Conservation (phyloP, 768 basidiomycete species). For the Psilocybe cubensis region DNA sequence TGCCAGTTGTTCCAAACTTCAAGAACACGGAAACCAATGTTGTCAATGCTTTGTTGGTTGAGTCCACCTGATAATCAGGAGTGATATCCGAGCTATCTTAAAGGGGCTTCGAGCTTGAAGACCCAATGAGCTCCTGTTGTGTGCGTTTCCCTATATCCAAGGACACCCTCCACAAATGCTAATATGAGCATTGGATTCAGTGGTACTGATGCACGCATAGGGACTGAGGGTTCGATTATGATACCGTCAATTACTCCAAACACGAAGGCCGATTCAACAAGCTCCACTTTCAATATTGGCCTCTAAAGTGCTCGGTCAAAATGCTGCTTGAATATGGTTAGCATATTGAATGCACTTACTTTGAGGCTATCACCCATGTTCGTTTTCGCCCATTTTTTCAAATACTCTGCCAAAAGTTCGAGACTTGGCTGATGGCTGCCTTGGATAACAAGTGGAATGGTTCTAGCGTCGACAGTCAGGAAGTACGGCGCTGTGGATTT, state of each 20-base stretch:
- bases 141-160: slow-evolving; percentile 39
- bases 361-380: slow-evolving; percentile 32
- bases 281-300: slow-evolving; percentile 32
- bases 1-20: no score
- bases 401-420: slow-evolving; percentile 35
- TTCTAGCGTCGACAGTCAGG: slow-evolving; percentile 34
- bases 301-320: slow-evolving; percentile 23
- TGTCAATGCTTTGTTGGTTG: no score
- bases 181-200: slow-evolving; percentile 39
- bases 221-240: slow-evolving; percentile 30
- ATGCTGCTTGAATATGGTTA: neutral
- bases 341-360: slow-evolving; percentile 21
- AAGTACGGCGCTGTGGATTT: slow-evolving; percentile 31
- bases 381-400: slow-evolving; percentile 38
- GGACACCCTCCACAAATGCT: slow-evolving; percentile 41
- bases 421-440: slow-evolving; percentile 42
- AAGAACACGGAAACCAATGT: no score
- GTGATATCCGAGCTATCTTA: neutral
- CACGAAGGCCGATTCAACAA: slow-evolving; percentile 38
- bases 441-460: slow-evolving; percentile 31
- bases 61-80: no score
- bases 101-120: slow-evolving; percentile 25
- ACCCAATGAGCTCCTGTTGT: slow-evolving; percentile 34
- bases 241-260: slow-evolving; percentile 37
- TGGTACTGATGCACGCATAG: slow-evolving; percentile 13